Evolutionary conservation across 148 eudicot species (phyloP).

Genomic region (Heliamphora exappendiculata): DNA sequence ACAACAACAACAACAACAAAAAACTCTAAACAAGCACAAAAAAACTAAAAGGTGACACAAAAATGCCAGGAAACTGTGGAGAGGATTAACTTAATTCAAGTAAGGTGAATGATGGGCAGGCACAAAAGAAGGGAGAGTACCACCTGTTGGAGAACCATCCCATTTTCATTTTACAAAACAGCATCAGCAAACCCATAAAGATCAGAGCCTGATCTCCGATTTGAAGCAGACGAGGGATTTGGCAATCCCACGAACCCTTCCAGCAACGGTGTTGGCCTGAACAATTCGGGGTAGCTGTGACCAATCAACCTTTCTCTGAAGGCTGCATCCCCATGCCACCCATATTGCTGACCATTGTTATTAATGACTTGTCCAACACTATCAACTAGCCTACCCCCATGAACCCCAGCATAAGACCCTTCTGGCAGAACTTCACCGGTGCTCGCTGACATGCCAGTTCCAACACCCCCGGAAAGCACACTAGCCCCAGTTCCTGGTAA

Average conservation of each 20-base stretch:
- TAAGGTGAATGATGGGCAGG: slow-evolving; percentile 7
- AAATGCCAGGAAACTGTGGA: neutral
- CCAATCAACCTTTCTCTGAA: slow-evolving; percentile 9
- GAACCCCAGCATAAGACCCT: slow-evolving; percentile 9
- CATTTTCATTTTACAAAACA: slow-evolving; percentile 20
- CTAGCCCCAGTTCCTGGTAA: slow-evolving; percentile 10
- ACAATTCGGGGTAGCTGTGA: slow-evolving; percentile 19
- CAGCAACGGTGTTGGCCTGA: slow-evolving; percentile 9
- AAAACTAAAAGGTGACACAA: neutral
- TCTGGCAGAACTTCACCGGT: slow-evolving; percentile 7
- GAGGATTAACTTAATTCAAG: slow-evolving; percentile 11
- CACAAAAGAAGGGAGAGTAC: slow-evolving; percentile 4
- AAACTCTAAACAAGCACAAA: too few species aligned
- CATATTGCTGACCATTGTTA: slow-evolving; percentile 14
- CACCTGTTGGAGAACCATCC: slow-evolving; percentile 17
- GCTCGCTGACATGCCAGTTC: neutral
- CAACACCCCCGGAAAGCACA: neutral
- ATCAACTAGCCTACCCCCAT: slow-evolving; percentile 15
- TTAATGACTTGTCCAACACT: slow-evolving; percentile 4
- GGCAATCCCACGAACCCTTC: slow-evolving; percentile 24
- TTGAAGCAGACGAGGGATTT: slow-evolving; percentile 12
- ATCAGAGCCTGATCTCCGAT: slow-evolving; percentile 26
- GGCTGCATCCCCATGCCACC: slow-evolving; percentile 19
- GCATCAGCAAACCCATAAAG: slow-evolving; percentile 48
- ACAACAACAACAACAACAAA: too few species aligned